A percentile compares a stretch with the other conserved stretches of the same genome.
phyloP scores from a whole-genome alignment of 768 basidiomycete species.

The Pulveroboletus sp. region DNA sequence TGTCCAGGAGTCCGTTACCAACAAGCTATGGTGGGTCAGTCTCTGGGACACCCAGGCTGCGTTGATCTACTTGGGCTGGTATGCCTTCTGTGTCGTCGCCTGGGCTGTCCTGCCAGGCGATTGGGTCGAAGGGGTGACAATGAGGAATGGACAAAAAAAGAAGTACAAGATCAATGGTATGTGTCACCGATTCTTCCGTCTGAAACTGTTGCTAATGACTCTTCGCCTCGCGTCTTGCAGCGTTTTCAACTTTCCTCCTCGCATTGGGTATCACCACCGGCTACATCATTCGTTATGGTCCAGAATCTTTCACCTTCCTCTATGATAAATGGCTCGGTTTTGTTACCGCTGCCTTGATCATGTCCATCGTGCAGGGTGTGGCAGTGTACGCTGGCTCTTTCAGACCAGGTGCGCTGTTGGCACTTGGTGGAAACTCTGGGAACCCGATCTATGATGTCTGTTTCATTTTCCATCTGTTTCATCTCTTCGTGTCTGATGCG shows the following conservation, averaged over 20 bases:
- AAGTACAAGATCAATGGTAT: constrained; percentile 94
- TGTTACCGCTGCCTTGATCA: constrained; percentile 72
- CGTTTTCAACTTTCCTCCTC: constrained; percentile 82
- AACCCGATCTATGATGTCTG: constrained; percentile 87
- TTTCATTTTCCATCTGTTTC: constrained; percentile 1
- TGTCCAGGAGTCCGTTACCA: constrained; percentile 44
- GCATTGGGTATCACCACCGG: constrained; percentile 70
- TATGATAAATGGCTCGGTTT: constrained; percentile 93
- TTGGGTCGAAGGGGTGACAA: constrained; percentile 58
- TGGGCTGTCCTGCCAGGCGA: constrained; percentile 81
- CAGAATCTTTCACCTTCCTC: constrained; percentile 78
- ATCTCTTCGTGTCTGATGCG: not conserved
- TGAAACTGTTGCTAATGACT: not conserved
- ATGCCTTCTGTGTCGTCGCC: constrained; percentile 74
- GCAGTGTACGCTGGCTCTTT: constrained; percentile 72
- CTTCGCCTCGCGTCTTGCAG: constrained; percentile 35
- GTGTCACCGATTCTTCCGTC: constrained; percentile 12
- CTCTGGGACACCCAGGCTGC: constrained; percentile 83
- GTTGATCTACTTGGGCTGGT: constrained; percentile 82
- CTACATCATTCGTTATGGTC: constrained; percentile 67
- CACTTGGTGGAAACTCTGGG: constrained; percentile 89
- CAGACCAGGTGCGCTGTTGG: constrained; percentile 64
- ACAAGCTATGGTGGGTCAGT: constrained; percentile 57
- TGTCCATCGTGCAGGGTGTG: constrained; percentile 71
- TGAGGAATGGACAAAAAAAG: constrained; percentile 74